A percentile compares a stretch with the other conserved stretches of the same genome.
Conservation (phyloP, 306 rosid species). For the Elaeagnus macrophylla region DNA sequence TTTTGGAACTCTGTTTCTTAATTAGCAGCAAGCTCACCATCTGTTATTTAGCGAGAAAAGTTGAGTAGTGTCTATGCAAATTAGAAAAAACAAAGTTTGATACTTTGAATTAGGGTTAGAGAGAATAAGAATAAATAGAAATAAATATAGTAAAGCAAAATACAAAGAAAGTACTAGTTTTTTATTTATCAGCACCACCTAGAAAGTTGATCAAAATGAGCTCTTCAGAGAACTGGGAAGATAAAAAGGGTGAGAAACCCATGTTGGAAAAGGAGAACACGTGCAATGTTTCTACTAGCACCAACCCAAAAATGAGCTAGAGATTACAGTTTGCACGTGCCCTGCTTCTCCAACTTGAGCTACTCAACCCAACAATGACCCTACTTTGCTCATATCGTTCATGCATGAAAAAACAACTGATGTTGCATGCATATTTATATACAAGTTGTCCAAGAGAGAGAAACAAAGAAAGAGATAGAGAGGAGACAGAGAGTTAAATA, state of each 20-base stretch:
- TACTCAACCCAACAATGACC: conserved; percentile 32
- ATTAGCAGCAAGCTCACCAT: too few relatives aligned
- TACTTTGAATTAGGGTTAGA: too few relatives aligned
- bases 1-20: too few relatives aligned
- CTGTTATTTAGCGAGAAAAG: too few relatives aligned
- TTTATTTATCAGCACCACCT: too few relatives aligned
- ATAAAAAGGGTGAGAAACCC: conserved; percentile 43
- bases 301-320: neutral
- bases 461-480: neutral
- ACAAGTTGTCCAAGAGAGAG: conserved; percentile 1
- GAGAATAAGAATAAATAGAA: too few relatives aligned
- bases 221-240: neutral
- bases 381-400: neutral
- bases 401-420: neutral
- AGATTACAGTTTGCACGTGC: conserved; percentile 63
- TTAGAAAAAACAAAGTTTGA: too few relatives aligned
- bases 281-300: conserved; percentile 39
- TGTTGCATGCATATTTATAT: conserved; percentile 34
- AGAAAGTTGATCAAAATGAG: neutral
- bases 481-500: conserved; percentile 19
- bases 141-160: too few relatives aligned
- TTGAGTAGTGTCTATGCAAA: too few relatives aligned
- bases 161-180: too few relatives aligned
- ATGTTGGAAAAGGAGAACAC: conserved; percentile 96
- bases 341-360: conserved; percentile 96